phyloP scores from a whole-genome alignment of 164 flowering plant species.

The Piper longum region DNA sequence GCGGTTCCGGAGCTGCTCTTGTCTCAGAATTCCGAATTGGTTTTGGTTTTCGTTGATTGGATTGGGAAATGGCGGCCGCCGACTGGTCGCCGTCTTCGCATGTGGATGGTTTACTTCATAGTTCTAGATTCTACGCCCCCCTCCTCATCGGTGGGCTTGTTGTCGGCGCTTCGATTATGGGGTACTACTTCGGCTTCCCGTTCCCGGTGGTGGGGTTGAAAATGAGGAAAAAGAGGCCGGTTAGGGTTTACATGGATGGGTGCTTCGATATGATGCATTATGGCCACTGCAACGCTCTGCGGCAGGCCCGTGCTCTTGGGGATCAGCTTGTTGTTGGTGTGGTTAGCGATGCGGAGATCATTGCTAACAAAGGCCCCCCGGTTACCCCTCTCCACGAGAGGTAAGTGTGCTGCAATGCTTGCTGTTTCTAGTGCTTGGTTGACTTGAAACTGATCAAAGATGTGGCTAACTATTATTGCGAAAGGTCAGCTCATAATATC shows the following conservation, averaged over 20 bases:
- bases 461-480: neutral
- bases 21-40: neutral
- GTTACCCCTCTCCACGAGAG: constrained; percentile 90
- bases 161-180: constrained; percentile 35
- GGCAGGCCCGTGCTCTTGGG: constrained; percentile 93
- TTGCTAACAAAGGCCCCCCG: constrained; percentile 89
- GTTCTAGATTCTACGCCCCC: constrained; percentile 21
- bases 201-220: constrained; percentile 1
- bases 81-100: neutral
- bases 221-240: constrained; percentile 33
- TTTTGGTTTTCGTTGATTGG: neutral
- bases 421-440: neutral
- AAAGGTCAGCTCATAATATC: neutral
- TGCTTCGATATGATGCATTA: constrained; percentile 99
- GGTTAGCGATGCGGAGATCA: constrained; percentile 88
- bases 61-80: neutral
- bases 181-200: constrained; percentile 17
- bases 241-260: constrained; percentile 98
- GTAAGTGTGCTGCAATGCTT: constrained; percentile 6
- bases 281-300: constrained; percentile 92
- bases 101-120: constrained; percentile 8
- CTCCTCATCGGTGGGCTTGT: constrained; percentile 44
- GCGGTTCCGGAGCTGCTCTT: neutral
- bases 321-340: constrained; percentile 89
- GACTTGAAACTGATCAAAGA: neutral